These are phyloP conservation scores for Mucuna pruriens DNA, from an alignment of 306 rosid genomes.

Conservation along the genomic window DNA sequence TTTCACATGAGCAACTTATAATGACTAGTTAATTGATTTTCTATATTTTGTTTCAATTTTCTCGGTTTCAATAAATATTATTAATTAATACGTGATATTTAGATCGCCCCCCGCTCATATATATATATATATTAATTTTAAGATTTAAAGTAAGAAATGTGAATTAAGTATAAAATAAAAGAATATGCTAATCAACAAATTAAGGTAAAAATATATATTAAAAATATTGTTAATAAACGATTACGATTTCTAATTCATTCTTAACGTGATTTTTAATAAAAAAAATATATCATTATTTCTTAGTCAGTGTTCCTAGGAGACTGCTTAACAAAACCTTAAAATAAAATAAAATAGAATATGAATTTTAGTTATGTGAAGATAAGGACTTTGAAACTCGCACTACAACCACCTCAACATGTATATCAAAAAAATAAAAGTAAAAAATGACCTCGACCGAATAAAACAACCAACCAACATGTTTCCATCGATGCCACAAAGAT, in stretches of 20 bases:
- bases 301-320: not conserved
- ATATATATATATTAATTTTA: not conserved
- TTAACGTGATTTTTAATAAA: no score
- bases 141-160: not conserved
- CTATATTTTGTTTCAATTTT: no score
- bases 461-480: conserved; percentile 15
- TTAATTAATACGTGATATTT: no score
- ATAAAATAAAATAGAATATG: not conserved
- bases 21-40: not conserved
- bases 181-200: not conserved
- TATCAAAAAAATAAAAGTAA: not conserved
- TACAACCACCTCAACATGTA: not conserved
- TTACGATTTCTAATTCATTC: no score
- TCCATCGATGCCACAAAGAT: not conserved
- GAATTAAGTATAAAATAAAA: not conserved
- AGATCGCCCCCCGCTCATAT: no score
- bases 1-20: not conserved
- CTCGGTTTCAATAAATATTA: not conserved
- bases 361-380: not conserved
- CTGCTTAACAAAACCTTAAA: no score
- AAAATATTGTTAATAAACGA: no score
- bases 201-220: no score
- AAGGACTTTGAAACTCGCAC: not conserved
- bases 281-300: no score
- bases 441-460: not conserved